Percentiles rank a stretch among this genome's conserved stretches.
phyloP scores from a whole-genome alignment of 768 basidiomycete genomes.

The Psilocybe cubensis region DNA sequence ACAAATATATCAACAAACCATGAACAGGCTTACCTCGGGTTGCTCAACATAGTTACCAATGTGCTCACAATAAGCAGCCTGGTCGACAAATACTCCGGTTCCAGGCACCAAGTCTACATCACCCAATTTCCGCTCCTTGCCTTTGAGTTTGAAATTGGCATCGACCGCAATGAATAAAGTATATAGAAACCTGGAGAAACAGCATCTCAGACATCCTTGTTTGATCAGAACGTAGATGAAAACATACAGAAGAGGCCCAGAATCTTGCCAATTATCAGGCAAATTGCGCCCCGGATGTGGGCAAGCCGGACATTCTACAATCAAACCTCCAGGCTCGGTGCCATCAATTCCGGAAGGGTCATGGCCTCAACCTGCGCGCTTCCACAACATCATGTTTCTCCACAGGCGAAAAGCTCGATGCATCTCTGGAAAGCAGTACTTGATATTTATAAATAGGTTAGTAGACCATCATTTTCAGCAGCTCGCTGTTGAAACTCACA shows the following conservation, averaged over 20 bases:
- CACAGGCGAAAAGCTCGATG: conserved; percentile 12
- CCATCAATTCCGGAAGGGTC: conserved; percentile 8
- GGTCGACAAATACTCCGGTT: background rate
- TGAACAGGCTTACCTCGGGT: conserved; percentile 8
- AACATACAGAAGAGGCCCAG: background rate
- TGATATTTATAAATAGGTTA: background rate
- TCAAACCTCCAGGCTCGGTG: conserved; percentile 6
- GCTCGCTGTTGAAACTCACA: too few relatives aligned
- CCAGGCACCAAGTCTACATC: conserved; percentile 12
- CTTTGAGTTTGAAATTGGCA: conserved; percentile 18
- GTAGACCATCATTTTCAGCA: background rate
- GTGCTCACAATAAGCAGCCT: background rate
- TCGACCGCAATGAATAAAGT: conserved; percentile 7
- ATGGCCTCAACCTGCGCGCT: conserved; percentile 17
- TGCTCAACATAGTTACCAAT: conserved; percentile 1
- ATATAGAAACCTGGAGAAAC: conserved; percentile 8
- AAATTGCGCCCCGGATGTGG: conserved; percentile 17
- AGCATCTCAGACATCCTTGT: background rate
- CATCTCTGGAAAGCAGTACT: conserved; percentile 16
- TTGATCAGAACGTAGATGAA: too few relatives aligned
- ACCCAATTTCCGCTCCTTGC: background rate
- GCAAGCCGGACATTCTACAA: conserved; percentile 20
- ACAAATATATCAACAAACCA: background rate
- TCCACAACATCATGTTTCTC: conserved; percentile 13
- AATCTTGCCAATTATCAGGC: conserved; percentile 14